Conservation (phyloP, 495 filamentous ascomycete genomes). For the Penicillium arizonense region DNA sequence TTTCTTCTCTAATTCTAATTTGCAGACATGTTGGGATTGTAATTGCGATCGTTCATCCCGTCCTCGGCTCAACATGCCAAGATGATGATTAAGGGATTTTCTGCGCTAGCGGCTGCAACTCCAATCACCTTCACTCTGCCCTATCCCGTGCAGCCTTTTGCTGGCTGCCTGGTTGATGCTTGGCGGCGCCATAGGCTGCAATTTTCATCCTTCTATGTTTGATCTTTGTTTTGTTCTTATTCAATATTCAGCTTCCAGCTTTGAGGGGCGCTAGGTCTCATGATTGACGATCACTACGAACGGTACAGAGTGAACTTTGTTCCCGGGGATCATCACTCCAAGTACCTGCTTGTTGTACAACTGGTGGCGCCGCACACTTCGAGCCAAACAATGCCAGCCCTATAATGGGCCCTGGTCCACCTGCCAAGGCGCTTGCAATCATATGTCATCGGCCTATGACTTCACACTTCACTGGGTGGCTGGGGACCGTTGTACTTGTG, state of each 20-base stretch:
- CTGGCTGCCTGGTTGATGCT: constrained; percentile 24
- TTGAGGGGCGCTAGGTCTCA: background rate
- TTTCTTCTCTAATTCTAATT: background rate
- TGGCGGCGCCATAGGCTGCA: constrained; percentile 14
- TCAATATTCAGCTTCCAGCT: background rate
- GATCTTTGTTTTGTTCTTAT: background rate
- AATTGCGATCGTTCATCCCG: background rate
- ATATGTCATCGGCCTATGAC: constrained; percentile 18
- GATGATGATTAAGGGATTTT: background rate
- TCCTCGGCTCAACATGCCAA: background rate
- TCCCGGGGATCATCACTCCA: constrained; percentile 3
- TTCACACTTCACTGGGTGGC: constrained; percentile 21
- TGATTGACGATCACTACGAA: constrained; percentile 6
- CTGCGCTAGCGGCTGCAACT: background rate
- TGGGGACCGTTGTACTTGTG: background rate
- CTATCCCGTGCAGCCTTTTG: constrained; percentile 24
- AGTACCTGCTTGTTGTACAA: background rate
- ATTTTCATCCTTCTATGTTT: constrained; percentile 1
- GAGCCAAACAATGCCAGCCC: constrained; percentile 22
- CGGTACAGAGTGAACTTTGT: background rate
- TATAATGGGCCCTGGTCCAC: constrained; percentile 15
- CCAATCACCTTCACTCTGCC: constrained; percentile 5
- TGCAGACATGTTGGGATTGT: background rate
- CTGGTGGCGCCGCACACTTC: constrained; percentile 1
- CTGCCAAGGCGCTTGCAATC: constrained; percentile 16